Conservation (phyloP, 495 filamentous ascomycete genomes). For the Penicillium flavigenum region DNA sequence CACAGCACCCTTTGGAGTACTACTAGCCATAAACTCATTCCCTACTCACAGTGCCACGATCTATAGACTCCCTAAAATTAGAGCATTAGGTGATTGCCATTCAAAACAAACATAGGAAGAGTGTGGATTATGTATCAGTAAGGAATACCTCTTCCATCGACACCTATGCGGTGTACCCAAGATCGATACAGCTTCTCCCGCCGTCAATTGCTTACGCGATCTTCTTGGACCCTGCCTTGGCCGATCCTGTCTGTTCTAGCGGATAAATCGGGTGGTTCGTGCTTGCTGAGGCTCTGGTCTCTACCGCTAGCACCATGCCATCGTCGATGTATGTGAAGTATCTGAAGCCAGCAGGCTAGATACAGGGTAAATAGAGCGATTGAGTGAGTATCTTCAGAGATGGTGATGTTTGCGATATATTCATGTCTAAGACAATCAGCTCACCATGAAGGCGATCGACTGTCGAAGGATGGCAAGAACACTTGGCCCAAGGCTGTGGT, state of each 20-base stretch:
- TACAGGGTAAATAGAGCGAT: neutral
- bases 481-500: neutral
- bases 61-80: neutral
- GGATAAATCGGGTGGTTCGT: neutral
- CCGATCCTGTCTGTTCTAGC: too few relatives aligned
- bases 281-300: neutral
- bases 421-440: neutral
- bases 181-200: constrained; percentile 1
- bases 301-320: neutral
- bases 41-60: neutral
- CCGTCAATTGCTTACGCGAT: too few relatives aligned
- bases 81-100: neutral
- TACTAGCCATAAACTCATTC: too few relatives aligned
- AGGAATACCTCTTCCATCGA: too few relatives aligned
- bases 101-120: neutral
- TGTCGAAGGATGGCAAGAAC: neutral
- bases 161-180: constrained; percentile 14
- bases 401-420: neutral
- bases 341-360: neutral
- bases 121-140: constrained; percentile 12
- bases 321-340: neutral
- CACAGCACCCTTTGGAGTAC: too few relatives aligned
- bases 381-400: neutral
- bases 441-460: neutral
- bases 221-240: neutral